A percentile compares a stretch with the other conserved stretches of the same genome.
phyloP scores from a whole-genome alignment of 139 green algal genomes.

The Limnomonas spitsbergensis region DNA sequence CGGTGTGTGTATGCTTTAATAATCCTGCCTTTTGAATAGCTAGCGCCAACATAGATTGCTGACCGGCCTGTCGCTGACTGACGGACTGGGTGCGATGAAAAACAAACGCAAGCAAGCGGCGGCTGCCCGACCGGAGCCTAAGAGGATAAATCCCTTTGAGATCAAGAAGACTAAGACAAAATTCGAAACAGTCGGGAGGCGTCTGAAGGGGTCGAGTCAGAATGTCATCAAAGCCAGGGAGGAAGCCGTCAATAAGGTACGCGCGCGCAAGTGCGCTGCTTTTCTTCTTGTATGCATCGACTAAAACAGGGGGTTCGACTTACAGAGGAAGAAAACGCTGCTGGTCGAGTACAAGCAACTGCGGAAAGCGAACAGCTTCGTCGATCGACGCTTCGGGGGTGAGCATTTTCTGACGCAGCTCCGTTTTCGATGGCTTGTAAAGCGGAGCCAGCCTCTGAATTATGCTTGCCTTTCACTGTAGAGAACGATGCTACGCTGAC shows the following conservation, averaged over 20 bases:
- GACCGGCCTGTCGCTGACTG: too few species aligned
- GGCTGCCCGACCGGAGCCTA: not conserved
- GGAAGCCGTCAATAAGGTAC: constrained; percentile 51
- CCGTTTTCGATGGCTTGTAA: too few species aligned
- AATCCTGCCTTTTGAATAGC: too few species aligned
- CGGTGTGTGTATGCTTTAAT: too few species aligned
- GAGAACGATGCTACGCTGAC: constrained; percentile 77
- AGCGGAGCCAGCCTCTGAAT: too few species aligned
- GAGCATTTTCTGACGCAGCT: too few species aligned
- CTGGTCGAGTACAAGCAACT: constrained; percentile 88
- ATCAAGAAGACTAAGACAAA: constrained; percentile 40
- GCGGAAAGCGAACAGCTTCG: constrained; percentile 86
- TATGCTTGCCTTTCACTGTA: constrained; percentile 20
- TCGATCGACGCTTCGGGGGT: constrained; percentile 91
- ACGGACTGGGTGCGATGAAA: not conserved
- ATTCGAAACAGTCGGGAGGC: constrained; percentile 50
- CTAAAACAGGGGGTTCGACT: too few species aligned
- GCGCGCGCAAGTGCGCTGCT: not conserved
- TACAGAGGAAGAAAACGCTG: constrained; percentile 83
- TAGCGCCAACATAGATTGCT: too few species aligned
- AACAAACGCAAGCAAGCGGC: not conserved
- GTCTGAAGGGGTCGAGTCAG: constrained; percentile 34
- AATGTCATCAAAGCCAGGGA: constrained; percentile 48
- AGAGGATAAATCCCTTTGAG: constrained; percentile 51
- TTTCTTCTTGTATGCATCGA: too few species aligned